Evolutionary conservation across 2,329 filamentous ascomycete genomes (phyloP).

Genomic region (Aspergillus neotritici): DNA sequence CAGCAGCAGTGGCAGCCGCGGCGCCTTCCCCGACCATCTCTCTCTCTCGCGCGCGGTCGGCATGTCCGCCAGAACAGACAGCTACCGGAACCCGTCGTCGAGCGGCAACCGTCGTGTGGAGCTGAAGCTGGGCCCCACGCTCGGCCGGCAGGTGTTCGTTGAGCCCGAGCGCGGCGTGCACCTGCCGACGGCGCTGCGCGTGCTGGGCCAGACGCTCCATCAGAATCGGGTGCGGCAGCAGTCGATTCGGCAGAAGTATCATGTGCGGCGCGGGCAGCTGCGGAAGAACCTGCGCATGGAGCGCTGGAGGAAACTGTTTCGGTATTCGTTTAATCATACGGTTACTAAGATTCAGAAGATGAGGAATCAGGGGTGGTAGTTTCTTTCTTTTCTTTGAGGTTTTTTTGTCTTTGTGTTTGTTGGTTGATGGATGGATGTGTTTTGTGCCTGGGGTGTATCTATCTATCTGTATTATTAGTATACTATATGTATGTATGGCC

Average conservation of each 20-base stretch:
- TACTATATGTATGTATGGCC: too few relatives aligned
- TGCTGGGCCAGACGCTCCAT: slow-evolving; percentile 20
- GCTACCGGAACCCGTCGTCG: slow-evolving; percentile 11
- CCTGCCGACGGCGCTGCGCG: slow-evolving; percentile 24
- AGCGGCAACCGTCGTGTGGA: slow-evolving; percentile 20
- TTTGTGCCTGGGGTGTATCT: slow-evolving; percentile 3
- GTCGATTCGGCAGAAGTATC: slow-evolving; percentile 32
- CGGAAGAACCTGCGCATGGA: slow-evolving; percentile 35
- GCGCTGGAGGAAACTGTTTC: slow-evolving; percentile 43
- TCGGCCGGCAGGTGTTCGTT: slow-evolving; percentile 33
- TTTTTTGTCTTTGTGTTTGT: slow-evolving; percentile 1
- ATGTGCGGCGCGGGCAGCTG: slow-evolving; percentile 39
- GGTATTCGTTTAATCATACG: slow-evolving; percentile 39
- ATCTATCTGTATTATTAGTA: too few relatives aligned
- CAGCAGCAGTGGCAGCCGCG: not conserved
- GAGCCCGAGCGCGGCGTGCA: slow-evolving; percentile 31
- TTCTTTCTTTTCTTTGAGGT: not conserved
- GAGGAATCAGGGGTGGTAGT: slow-evolving; percentile 44
- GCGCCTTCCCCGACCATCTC: slow-evolving; percentile 11
- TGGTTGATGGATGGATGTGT: slow-evolving; percentile 12
- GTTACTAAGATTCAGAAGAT: slow-evolving; percentile 40
- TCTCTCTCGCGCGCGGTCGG: slow-evolving; percentile 19
- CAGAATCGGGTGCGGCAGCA: slow-evolving; percentile 32
- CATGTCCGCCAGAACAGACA: slow-evolving; percentile 14
- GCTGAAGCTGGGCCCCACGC: slow-evolving; percentile 33